Base-by-base conservation (phyloP, 768 basidiomycete species). In the Lentinula lateritia region DNA sequence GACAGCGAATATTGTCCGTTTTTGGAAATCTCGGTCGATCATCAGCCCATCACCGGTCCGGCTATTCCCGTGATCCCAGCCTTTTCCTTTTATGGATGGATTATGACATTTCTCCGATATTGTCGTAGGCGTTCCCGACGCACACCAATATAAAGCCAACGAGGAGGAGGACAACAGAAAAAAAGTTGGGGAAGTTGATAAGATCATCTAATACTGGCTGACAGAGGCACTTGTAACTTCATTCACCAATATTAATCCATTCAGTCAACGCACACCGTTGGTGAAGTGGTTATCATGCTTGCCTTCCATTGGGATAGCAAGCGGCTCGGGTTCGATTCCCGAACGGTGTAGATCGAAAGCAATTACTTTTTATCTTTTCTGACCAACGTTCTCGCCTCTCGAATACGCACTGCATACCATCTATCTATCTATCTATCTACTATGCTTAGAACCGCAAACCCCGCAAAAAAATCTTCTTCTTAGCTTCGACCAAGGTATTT, bases 251-350 rank as follows among this genome's bases (percentile, higher is more conserved):
- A 39, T 39, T 39, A n/a, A n/a, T n/a, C n/a, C 9, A 39, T n/a
- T 43, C 2, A 43, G 42, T 10, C 3, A 28, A 46, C 10, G n/a
- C n/a, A 56, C 54, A 56, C 54, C 54, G 54, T 56, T 82, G 80
- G 81, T 82, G 81, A 82, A 82, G 77, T 75, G 80, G 81, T 82
- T 81, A 82, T 83, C 80, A 82, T 82, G 79, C 81, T 81, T 82
- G 81, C 80, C 80, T 82, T 82, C 80, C 64, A 65, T 52, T 6
- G 20, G 2, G 18, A 6, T 3, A 48, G 46, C 46, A 48, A 48
- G 46, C 46, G 46, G 46, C 46, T 48, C 46, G 46, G 46, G 46
- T 48, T 48, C 46, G 46, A 48, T 48, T 48, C 46, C 46, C 46
- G 46, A 48, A 48, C 46, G 46, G 46, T 48, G 46, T 48, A 48